Percentiles rank a stretch among this genome's conserved stretches.
These are phyloP conservation scores for Trypanosomatidae sp. DNA, from an alignment of 208 protist species.

Conservation along the genomic window DNA sequence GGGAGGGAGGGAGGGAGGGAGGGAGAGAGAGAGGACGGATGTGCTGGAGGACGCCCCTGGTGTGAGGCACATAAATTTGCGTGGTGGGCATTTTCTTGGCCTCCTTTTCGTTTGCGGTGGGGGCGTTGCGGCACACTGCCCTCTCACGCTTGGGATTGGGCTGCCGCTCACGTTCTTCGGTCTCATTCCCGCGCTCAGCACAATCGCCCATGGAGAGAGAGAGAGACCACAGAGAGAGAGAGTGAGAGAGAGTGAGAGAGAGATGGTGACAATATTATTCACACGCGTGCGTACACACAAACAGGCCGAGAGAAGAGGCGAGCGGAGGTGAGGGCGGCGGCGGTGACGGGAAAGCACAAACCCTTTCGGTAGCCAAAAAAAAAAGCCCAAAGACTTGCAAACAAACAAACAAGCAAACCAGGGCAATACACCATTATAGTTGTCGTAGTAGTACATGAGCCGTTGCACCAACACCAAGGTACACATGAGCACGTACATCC, in stretches of 20 bases:
- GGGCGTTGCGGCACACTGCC: background rate
- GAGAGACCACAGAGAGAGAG: background rate
- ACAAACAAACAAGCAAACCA: constrained; percentile 7
- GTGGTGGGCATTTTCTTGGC: background rate
- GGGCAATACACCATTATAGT: background rate
- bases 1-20: too few relatives aligned
- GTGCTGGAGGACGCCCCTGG: too few relatives aligned
- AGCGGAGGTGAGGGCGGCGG: background rate
- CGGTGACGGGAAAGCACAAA: background rate
- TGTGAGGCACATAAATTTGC: background rate
- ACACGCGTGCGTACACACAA: background rate
- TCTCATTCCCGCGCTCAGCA: background rate
- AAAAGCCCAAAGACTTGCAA: background rate
- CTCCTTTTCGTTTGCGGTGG: background rate
- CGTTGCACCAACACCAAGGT: background rate
- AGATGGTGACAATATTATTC: background rate
- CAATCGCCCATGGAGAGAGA: background rate
- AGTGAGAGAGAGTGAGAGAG: background rate
- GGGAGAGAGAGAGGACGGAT: background rate
- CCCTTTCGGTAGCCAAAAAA: background rate
- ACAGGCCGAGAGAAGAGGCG: background rate
- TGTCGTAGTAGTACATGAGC: constrained; percentile 5
- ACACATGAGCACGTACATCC: background rate
- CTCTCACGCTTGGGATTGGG: background rate
- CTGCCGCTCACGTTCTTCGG: background rate